These are phyloP conservation scores for Nannizzia gypsea DNA, from an alignment of 2,329 filamentous ascomycete species.

Conservation along the genomic window DNA sequence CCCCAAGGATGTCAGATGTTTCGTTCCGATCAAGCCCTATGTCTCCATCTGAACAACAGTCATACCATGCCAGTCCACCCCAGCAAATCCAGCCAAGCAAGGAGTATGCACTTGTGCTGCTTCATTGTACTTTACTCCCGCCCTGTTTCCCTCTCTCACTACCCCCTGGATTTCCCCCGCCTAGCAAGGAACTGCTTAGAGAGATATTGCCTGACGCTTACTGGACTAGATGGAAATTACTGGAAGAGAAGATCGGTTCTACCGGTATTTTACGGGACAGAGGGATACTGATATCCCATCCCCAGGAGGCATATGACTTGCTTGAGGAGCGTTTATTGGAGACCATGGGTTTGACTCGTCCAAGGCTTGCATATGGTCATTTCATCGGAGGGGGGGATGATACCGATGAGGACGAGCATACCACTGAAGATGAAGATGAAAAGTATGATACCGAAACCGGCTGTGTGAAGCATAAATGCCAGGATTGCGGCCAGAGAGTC, in stretches of 20 bases:
- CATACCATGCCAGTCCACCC: constrained; percentile 27
- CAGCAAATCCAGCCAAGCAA: constrained; percentile 22
- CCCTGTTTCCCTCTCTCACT: constrained; percentile 36
- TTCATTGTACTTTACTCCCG: constrained; percentile 50
- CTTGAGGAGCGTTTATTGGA: constrained; percentile 52
- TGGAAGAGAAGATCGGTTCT: constrained; percentile 42
- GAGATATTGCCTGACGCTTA: constrained; percentile 39
- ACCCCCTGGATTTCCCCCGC: constrained; percentile 24
- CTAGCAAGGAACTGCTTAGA: constrained; percentile 35
- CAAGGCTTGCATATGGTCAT: constrained; percentile 48
- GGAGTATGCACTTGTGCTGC: constrained; percentile 47
- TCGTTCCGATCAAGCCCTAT: constrained; percentile 25
- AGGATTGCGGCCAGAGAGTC: constrained; percentile 41
- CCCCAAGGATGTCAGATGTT: constrained; percentile 19
- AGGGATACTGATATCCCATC: constrained; percentile 51
- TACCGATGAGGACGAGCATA: constrained; percentile 8
- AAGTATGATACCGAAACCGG: constrained; percentile 19
- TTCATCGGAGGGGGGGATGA: constrained; percentile 35
- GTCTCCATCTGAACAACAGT: constrained; percentile 22
- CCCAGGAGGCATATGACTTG: constrained; percentile 49
- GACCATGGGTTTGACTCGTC: constrained; percentile 44
- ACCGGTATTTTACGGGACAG: constrained; percentile 46
- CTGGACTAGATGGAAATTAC: constrained; percentile 37
- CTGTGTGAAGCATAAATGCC: constrained; percentile 33
- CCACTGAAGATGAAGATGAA: constrained; percentile 25